Conservation (phyloP, 306 rosid species). For the Rosa multiflora region DNA sequence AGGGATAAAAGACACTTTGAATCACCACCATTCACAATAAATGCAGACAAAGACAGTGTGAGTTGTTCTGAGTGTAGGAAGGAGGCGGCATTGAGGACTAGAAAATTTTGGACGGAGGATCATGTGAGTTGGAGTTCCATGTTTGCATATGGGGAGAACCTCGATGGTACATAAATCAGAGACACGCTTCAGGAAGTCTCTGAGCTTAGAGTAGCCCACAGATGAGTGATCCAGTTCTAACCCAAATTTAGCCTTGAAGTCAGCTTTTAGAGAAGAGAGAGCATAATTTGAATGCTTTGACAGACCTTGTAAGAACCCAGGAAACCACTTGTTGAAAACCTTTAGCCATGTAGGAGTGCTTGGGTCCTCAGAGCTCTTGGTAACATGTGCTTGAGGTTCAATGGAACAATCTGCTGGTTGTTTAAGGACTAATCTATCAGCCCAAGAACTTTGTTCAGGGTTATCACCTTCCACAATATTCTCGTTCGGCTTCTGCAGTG, state of each 20-base stretch:
- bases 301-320: constrained; percentile 24
- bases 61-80: neutral
- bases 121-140: constrained; percentile 36
- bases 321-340: constrained; percentile 44
- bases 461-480: constrained; percentile 15
- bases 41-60: neutral
- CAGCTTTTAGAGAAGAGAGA: constrained; percentile 43
- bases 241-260: constrained; percentile 34
- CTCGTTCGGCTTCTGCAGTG: constrained; percentile 4
- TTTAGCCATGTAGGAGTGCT: constrained; percentile 36
- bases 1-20: constrained; percentile 12
- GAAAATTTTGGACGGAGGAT: constrained; percentile 27
- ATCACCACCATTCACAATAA: constrained; percentile 7
- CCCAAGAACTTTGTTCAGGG: constrained; percentile 31
- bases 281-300: constrained; percentile 34
- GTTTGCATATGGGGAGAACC: constrained; percentile 23
- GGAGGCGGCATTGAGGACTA: constrained; percentile 10
- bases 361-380: neutral
- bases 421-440: constrained; percentile 5
- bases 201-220: constrained; percentile 43
- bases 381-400: constrained; percentile 14
- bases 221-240: constrained; percentile 39
- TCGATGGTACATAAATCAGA: constrained; percentile 28
- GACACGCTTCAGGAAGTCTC: constrained; percentile 39
- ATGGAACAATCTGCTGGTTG: neutral